Evolutionary conservation across 2,329 filamentous ascomycete species (phyloP).

Genomic region (Ceratocystis papillata): DNA sequence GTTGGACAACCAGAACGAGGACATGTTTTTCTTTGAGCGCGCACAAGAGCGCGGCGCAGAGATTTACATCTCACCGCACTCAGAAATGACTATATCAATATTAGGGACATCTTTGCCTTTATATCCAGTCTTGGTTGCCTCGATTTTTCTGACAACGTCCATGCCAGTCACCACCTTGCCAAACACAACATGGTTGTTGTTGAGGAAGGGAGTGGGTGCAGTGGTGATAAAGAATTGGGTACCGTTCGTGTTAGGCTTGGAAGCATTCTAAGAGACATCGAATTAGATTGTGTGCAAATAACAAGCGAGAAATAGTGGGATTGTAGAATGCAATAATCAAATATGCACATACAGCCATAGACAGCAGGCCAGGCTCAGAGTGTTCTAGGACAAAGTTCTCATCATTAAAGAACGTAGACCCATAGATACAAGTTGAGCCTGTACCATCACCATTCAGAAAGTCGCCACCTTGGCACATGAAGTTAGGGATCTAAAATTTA

Average conservation of each 20-base stretch:
- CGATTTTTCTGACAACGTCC: constrained; percentile 85
- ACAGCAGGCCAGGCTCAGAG: constrained; percentile 66
- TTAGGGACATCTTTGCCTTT: constrained; percentile 68
- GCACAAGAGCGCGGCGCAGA: background rate
- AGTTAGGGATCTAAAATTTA: constrained; percentile 64
- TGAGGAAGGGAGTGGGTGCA: constrained; percentile 72
- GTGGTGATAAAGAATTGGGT: constrained; percentile 97
- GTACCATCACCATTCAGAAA: constrained; percentile 90
- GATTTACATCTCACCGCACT: constrained; percentile 83
- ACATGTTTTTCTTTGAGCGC: background rate
- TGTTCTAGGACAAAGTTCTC: constrained; percentile 81
- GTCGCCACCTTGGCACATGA: constrained; percentile 97
- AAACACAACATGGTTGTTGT: constrained; percentile 92
- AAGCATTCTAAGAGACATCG: constrained; percentile 55
- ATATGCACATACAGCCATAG: constrained; percentile 67
- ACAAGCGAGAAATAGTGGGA: background rate
- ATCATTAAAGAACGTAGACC: constrained; percentile 71
- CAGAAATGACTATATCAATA: constrained; percentile 68
- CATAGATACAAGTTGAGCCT: constrained; percentile 80
- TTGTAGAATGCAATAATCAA: constrained; percentile 4
- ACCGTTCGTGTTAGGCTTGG: constrained; percentile 75
- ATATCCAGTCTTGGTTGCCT: constrained; percentile 72
- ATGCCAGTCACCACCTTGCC: constrained; percentile 82
- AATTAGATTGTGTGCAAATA: constrained; percentile 8
- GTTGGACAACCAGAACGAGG: background rate